Evolutionary conservation across 116 monocot genomes (phyloP).

Genomic region (Phalaenopsis hybrid): DNA sequence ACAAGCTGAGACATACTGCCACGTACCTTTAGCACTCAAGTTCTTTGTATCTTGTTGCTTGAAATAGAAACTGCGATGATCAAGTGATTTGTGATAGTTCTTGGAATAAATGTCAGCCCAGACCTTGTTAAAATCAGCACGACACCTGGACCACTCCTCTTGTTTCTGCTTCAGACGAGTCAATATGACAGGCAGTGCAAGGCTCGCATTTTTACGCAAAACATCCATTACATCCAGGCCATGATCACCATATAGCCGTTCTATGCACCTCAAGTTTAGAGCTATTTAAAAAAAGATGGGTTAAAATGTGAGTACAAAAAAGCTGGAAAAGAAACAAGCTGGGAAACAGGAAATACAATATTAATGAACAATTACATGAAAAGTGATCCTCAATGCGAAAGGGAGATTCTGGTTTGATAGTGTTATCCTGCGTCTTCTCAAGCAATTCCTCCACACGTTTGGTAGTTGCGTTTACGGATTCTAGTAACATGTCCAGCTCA

Average conservation of each 20-base stretch:
- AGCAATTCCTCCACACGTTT: conserved; percentile 71
- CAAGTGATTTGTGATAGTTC: conserved; percentile 92
- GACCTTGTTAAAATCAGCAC: conserved; percentile 81
- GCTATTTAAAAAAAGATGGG: conserved; percentile 17
- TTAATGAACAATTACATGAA: conserved; percentile 42
- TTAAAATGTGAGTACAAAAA: not conserved
- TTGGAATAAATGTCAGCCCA: conserved; percentile 96
- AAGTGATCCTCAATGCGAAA: conserved; percentile 79
- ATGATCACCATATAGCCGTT: conserved; percentile 53
- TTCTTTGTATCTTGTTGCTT: conserved; percentile 96
- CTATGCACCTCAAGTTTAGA: conserved; percentile 55
- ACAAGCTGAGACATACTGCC: not conserved
- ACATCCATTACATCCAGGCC: conserved; percentile 59
- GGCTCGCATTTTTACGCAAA: conserved; percentile 55
- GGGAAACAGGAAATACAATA: not conserved
- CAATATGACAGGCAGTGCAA: conserved; percentile 78
- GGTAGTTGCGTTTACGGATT: conserved; percentile 73
- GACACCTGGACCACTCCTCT: conserved; percentile 53
- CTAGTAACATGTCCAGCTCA: conserved; percentile 96
- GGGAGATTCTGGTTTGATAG: conserved; percentile 59
- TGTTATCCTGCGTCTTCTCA: conserved; percentile 69
- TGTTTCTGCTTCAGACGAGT: conserved; percentile 62
- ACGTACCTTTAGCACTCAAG: conserved; percentile 90
- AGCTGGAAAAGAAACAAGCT: not conserved
- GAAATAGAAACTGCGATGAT: conserved; percentile 96